These are phyloP conservation scores for Porphyra umbilicalis DNA, from an alignment of 31 red algal genomes.

Conservation along the genomic window DNA sequence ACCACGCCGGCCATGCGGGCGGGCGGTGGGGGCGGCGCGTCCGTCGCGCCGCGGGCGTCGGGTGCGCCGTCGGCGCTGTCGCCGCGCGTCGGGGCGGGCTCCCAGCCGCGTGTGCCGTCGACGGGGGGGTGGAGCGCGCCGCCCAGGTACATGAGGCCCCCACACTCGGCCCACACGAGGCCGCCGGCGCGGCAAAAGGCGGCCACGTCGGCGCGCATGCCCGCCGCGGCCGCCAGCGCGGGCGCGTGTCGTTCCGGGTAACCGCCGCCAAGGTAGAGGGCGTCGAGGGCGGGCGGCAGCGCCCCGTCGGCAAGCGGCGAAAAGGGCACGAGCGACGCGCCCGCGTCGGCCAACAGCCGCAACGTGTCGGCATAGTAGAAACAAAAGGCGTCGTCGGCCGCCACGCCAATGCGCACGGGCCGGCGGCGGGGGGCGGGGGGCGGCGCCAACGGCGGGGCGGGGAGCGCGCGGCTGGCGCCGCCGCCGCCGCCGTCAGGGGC, in stretches of 20 bases:
- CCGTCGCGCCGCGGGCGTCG: too few relatives aligned
- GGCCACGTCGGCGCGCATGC: background rate
- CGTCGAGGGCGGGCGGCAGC: background rate
- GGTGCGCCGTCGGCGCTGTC: too few relatives aligned
- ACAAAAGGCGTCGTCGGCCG: background rate
- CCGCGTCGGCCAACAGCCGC: background rate
- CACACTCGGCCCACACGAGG: background rate
- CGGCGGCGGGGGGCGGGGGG: too few relatives aligned
- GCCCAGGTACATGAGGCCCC: background rate
- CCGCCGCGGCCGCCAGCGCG: background rate
- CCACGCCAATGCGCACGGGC: background rate
- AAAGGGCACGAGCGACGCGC: background rate
- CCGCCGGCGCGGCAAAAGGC: background rate
- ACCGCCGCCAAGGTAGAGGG: background rate
- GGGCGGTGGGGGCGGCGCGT: too few relatives aligned
- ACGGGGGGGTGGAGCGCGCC: background rate
- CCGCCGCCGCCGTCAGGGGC: too few relatives aligned
- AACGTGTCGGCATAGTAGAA: background rate
- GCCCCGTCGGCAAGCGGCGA: background rate
- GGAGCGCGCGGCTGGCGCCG: too few relatives aligned
- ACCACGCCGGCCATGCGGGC: background rate
- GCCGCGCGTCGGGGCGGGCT: too few relatives aligned
- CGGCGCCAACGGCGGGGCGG: too few relatives aligned
- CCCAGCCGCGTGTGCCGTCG: too few relatives aligned
- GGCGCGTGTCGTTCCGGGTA: background rate